phyloP scores from a whole-genome alignment of 108 stramenopile genomes.

The Nitzschia sp. region DNA sequence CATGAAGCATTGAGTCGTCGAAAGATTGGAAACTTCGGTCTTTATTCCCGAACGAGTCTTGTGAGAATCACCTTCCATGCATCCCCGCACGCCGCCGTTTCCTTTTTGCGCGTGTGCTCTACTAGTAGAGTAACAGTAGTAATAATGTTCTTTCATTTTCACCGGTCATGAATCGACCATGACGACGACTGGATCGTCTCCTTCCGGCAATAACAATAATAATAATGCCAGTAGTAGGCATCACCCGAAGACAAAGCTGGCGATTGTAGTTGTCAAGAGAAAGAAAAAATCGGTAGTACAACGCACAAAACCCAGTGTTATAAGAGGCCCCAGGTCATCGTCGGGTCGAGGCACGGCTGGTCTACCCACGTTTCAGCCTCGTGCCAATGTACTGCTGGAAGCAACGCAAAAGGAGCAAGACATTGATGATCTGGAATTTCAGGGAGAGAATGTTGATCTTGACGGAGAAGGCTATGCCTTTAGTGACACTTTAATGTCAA shows the following conservation, averaged over 20 bases:
- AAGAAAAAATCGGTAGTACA: not conserved
- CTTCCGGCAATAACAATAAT: not conserved
- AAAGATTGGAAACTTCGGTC: too few species aligned
- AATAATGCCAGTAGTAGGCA: not conserved
- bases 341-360: not conserved
- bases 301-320: not conserved
- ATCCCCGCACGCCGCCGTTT: too few species aligned
- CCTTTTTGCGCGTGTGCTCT: too few species aligned
- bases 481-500: constrained; percentile 29
- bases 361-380: not conserved
- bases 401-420: not conserved
- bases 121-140: too few species aligned
- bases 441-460: constrained; percentile 17
- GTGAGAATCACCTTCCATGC: too few species aligned
- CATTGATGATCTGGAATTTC: not conserved
- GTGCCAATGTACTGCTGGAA: not conserved
- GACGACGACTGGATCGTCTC: not conserved
- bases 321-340: not conserved
- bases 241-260: not conserved
- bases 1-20: too few species aligned
- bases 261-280: not conserved
- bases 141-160: too few species aligned
- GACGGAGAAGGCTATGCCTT: too few species aligned
- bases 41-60: too few species aligned
- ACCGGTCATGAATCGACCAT: too few species aligned